Evolutionary conservation across 306 rosid species (phyloP).

Genomic region (Citrullus amarus): DNA sequence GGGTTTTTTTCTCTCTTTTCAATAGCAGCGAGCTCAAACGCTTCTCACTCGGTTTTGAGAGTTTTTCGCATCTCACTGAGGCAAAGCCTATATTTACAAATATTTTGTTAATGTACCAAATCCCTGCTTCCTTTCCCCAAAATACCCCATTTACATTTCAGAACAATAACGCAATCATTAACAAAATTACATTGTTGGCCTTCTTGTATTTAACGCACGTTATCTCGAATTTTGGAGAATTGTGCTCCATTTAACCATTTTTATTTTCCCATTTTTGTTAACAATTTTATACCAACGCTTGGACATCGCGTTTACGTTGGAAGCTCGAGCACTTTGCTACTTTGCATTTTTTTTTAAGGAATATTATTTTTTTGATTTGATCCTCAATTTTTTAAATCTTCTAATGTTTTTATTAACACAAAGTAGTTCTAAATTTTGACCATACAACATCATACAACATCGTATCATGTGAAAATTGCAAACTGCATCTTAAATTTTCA

Average conservation of each 20-base stretch:
- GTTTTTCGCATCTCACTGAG: not conserved
- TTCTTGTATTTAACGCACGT: not conserved
- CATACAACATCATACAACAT: too few relatives aligned
- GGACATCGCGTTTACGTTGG: not conserved
- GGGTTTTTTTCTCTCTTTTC: not conserved
- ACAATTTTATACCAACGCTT: not conserved
- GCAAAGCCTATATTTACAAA: not conserved
- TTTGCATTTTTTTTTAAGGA: too few relatives aligned
- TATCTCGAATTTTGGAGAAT: not conserved
- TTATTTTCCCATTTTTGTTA: not conserved
- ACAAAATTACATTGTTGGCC: not conserved
- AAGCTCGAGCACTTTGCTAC: not conserved
- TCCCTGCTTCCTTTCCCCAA: not conserved
- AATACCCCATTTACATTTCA: not conserved
- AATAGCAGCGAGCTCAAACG: slow-evolving; percentile 3
- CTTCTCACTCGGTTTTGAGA: slow-evolving; percentile 4
- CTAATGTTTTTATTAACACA: too few relatives aligned
- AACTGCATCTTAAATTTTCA: too few relatives aligned
- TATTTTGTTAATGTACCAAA: not conserved
- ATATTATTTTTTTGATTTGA: too few relatives aligned
- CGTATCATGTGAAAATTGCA: too few relatives aligned
- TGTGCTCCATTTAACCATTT: not conserved
- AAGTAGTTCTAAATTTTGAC: too few relatives aligned
- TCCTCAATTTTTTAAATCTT: too few relatives aligned
- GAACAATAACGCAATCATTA: not conserved